phyloP scores from a whole-genome alignment of 768 basidiomycete genomes.

The Mycena filopes region DNA sequence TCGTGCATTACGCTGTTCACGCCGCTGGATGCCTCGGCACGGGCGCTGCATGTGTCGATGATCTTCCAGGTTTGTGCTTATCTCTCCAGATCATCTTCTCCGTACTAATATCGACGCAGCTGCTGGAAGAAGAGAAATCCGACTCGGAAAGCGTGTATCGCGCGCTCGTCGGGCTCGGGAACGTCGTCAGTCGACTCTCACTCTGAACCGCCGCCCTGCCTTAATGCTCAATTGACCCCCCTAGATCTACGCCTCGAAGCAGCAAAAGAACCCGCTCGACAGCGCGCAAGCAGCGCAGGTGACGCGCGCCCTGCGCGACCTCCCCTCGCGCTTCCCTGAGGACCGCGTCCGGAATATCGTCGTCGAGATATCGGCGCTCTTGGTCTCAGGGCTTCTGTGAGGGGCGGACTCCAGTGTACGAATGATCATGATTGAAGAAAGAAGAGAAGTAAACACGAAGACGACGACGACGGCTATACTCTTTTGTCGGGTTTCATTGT shows the following conservation, averaged over 20 bases:
- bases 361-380: constrained; percentile 58
- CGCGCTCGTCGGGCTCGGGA: constrained; percentile 77
- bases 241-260: constrained; percentile 63
- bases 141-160: constrained; percentile 82
- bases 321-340: constrained; percentile 65
- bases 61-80: constrained; percentile 60
- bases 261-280: constrained; percentile 46
- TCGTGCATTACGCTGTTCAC: constrained; percentile 67
- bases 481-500: too few species aligned
- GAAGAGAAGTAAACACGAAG: too few species aligned
- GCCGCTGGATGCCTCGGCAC: constrained; percentile 51
- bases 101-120: constrained; percentile 40
- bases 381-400: constrained; percentile 42
- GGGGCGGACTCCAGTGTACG: too few species aligned
- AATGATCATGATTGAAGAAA: too few species aligned
- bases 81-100: not conserved
- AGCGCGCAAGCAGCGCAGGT: constrained; percentile 54
- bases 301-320: constrained; percentile 48
- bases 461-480: too few species aligned
- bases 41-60: constrained; percentile 55
- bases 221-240: constrained; percentile 17
- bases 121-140: constrained; percentile 57
- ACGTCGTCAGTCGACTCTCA: constrained; percentile 59
- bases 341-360: constrained; percentile 64
- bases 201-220: not conserved